A percentile compares a stretch with the other conserved stretches of the same genome.
Evolutionary conservation across 2,329 filamentous ascomycete species (phyloP).

Genomic region (Graphilbum fragrans): DNA sequence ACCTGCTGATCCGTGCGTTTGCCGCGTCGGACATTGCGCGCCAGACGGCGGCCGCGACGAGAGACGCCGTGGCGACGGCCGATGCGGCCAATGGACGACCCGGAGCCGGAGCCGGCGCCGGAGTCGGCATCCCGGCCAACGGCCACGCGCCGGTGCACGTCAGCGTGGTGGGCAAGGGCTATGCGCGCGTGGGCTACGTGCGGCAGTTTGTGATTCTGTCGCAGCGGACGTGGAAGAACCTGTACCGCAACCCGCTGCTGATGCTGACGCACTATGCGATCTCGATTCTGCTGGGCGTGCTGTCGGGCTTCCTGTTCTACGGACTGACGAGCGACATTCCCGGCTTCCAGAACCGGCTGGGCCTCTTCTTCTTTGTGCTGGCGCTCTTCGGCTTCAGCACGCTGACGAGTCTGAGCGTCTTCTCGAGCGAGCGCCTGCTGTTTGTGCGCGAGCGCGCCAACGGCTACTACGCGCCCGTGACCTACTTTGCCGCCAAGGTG

Average conservation of each 20-base stretch:
- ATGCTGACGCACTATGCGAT: constrained; percentile 99
- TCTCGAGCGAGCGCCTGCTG: constrained; percentile 77
- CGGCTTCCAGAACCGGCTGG: constrained; percentile 94
- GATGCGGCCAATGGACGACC: constrained; percentile 52
- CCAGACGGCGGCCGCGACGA: constrained; percentile 66
- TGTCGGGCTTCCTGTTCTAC: constrained; percentile 93
- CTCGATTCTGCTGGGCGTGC: constrained; percentile 83
- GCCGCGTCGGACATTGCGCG: constrained; percentile 64
- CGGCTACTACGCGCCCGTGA: constrained; percentile 87
- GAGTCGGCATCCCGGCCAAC: background rate
- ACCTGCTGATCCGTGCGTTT: constrained; percentile 68
- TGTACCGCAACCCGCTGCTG: constrained; percentile 93
- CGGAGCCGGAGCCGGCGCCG: too few species aligned
- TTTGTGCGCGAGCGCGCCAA: constrained; percentile 93
- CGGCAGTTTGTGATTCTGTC: constrained; percentile 86
- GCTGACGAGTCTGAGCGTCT: constrained; percentile 84
- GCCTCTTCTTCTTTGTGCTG: constrained; percentile 94
- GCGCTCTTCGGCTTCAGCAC: constrained; percentile 96
- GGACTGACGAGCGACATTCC: constrained; percentile 91
- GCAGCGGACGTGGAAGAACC: constrained; percentile 85
- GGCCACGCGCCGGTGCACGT: constrained; percentile 16
- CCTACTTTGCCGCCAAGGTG: constrained; percentile 93
- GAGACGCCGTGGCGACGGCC: constrained; percentile 52
- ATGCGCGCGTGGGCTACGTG: constrained; percentile 65
- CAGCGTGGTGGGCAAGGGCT: constrained; percentile 61